These are phyloP conservation scores for Taphrina communis DNA, from an alignment of 1,139 yeast genomes.

Conservation along the genomic window DNA sequence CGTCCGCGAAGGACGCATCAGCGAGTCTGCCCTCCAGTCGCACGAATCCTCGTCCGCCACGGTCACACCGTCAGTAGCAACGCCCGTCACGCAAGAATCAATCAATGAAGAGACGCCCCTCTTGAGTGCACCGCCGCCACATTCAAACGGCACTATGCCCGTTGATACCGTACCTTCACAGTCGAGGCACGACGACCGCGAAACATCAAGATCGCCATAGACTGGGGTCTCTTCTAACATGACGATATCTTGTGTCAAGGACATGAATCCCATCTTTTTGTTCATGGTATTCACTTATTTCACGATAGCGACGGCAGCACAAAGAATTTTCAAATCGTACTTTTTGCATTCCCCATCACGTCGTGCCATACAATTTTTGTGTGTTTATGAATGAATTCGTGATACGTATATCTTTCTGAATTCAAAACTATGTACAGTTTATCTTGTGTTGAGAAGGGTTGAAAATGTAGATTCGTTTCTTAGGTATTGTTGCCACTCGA, in stretches of 20 bases:
- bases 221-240: not conserved
- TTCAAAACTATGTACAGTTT: not conserved
- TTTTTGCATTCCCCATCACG: not conserved
- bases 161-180: no score
- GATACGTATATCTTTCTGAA: not conserved
- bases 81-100: not conserved
- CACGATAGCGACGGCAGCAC: constrained; percentile 7
- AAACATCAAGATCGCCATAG: no score
- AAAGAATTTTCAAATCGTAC: not conserved
- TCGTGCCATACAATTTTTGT: not conserved
- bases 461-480: not conserved
- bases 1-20: constrained; percentile 32
- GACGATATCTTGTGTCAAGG: not conserved
- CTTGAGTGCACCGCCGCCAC: not conserved
- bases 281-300: no score
- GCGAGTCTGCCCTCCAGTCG: constrained; percentile 4
- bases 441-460: not conserved
- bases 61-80: no score
- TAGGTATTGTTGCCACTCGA: no score
- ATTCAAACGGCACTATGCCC: not conserved
- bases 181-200: no score
- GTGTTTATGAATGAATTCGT: not conserved
- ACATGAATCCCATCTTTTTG: no score
- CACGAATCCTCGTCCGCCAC: not conserved
- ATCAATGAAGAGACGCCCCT: constrained; percentile 20